These are phyloP conservation scores for Leccinum rimulosum DNA, from an alignment of 768 basidiomycete species.

Conservation along the genomic window DNA sequence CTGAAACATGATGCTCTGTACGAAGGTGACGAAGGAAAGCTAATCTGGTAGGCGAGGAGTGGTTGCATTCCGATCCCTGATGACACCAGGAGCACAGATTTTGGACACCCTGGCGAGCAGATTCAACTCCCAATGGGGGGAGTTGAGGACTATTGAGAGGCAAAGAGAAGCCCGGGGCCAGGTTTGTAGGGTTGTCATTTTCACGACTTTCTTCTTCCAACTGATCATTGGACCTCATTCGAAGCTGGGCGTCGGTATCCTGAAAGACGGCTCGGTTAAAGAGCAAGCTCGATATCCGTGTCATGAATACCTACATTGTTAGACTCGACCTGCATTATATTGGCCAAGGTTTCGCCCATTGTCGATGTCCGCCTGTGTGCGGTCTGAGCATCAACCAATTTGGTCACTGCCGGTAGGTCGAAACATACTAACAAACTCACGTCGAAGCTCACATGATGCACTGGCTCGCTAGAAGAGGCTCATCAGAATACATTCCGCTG, in stretches of 20 bases:
- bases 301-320: neutral
- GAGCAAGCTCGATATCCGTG: neutral
- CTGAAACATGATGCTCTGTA: constrained; percentile 5
- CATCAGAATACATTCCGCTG: neutral
- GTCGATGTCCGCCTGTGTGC: constrained; percentile 2
- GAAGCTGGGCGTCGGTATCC: neutral
- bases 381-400: neutral
- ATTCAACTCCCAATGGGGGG: neutral
- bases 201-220: neutral
- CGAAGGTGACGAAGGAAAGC: constrained; percentile 19
- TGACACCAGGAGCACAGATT: constrained; percentile 16
- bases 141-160: neutral
- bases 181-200: neutral
- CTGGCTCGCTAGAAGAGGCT: neutral
- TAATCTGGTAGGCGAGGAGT: neutral
- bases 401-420: neutral
- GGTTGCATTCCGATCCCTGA: constrained; percentile 3
- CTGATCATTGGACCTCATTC: neutral
- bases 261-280: neutral
- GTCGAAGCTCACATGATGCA: neutral
- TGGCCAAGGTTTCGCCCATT: neutral
- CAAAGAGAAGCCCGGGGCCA: neutral
- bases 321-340: neutral
- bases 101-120: neutral
- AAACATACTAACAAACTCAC: constrained; percentile 3